Evolutionary conservation across 257 asterid genomes (phyloP), one percentile per base, ranked within the genome.

Genomic region (Ilex aquifolium): DNA sequence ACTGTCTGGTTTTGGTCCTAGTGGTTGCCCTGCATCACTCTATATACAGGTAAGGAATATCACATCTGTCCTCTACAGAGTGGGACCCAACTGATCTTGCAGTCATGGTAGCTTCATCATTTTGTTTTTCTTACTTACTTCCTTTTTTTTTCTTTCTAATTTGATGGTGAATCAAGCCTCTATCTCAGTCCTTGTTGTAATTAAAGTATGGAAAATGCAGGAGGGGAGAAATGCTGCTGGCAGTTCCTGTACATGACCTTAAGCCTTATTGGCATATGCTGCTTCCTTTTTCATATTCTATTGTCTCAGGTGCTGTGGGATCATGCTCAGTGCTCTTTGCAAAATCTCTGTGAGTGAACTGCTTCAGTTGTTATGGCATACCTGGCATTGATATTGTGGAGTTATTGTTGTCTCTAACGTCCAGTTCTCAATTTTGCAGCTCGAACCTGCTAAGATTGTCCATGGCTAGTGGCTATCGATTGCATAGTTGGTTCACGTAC

Each of bases 401-500:
- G 57, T 65, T 66, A 54, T 52, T 50, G 57, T 54, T 46, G 56
- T 52, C 63, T 57, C 67, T 74, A 67, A 65, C 66, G 61, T 49
- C 57, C 50, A 13, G 31, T 71, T 57, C 52, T 68, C 59, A 44
- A 44, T 69, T 75, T 61, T 85, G 81, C 74, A 91, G 98, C 68
- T 91, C 98, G 59, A 91, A 91, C 75, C 86, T 91, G 65, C 80
- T 91, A 63, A 83, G 98, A 69, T 69, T 91, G 83, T 88, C 95
- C 73, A 73, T 88, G 66, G 83, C 96, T 68, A 77, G 86, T 70
- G 92, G 77, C 42, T 91, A 86, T 75, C 84, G 79, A 76, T 73
- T 88, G 95, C 98, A 91, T 74, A 86, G 85, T 80, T 91, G 95
- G 98, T 91, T 91, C 82, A 91, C 95, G 8, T 91, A 86, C 82